Evolutionary conservation across 2,329 filamentous ascomycete genomes (phyloP).

Genomic region (Aspergillus novoparasiticus): DNA sequence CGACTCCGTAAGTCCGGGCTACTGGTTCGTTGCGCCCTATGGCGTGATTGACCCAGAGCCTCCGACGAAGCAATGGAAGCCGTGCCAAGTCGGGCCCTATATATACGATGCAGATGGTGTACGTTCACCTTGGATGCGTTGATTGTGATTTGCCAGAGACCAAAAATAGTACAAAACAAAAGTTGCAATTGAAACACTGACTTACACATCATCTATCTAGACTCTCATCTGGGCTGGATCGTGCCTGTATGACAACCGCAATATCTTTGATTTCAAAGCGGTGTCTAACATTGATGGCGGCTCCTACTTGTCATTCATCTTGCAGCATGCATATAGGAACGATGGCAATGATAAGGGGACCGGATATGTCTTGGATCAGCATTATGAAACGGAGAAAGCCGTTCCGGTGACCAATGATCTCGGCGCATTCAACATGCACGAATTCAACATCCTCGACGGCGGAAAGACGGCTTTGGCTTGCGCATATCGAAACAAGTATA

Average conservation of each 20-base stretch:
- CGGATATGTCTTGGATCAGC: conserved; percentile 52
- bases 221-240: conserved; percentile 53
- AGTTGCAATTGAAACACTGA: neutral
- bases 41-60: conserved; percentile 25
- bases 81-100: conserved; percentile 50
- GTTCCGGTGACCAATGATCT: conserved; percentile 30
- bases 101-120: conserved; percentile 54
- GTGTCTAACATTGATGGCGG: conserved; percentile 47
- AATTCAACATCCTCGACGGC: conserved; percentile 41
- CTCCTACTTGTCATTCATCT: conserved; percentile 53
- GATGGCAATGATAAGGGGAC: conserved; percentile 46
- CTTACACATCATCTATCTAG: conserved; percentile 16
- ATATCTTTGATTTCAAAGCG: conserved; percentile 51
- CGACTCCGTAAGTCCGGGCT: conserved; percentile 42
- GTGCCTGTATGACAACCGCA: conserved; percentile 49
- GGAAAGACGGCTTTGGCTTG: conserved; percentile 39
- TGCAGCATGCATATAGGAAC: conserved; percentile 28
- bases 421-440: conserved; percentile 43
- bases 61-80: conserved; percentile 34
- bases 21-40: conserved; percentile 54
- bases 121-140: conserved; percentile 15
- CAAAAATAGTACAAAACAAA: neutral
- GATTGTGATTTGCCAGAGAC: conserved; percentile 3
- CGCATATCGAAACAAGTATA: conserved; percentile 24
- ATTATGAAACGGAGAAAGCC: conserved; percentile 48